Percentiles rank a stretch among this genome's conserved stretches.
Conservation (phyloP, 495 filamentous ascomycete species). For the Trichoderma virens region DNA sequence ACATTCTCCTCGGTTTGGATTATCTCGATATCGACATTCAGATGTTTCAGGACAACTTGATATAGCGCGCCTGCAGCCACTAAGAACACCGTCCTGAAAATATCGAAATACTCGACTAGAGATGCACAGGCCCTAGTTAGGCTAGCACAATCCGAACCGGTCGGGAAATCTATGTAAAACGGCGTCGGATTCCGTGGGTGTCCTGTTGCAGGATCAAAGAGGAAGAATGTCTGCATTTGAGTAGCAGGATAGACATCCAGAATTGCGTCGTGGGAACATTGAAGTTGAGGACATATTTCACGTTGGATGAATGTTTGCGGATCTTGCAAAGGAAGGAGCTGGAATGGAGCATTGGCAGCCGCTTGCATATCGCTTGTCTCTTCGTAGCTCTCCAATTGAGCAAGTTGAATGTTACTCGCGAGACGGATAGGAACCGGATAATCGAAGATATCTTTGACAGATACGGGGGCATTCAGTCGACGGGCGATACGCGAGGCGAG, state of each 20-base stretch:
- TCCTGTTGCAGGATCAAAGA: constrained; percentile 12
- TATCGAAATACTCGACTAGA: constrained; percentile 12
- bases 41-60: constrained; percentile 14
- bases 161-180: constrained; percentile 12
- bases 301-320: constrained; percentile 6
- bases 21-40: constrained; percentile 14
- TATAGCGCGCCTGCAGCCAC: constrained; percentile 12
- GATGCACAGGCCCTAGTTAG: constrained; percentile 11
- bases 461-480: constrained; percentile 10
- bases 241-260: constrained; percentile 14
- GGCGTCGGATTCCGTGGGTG: constrained; percentile 5
- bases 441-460: constrained; percentile 14
- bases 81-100: constrained; percentile 14
- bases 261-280: constrained; percentile 1
- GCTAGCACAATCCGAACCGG: background rate
- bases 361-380: background rate
- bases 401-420: constrained; percentile 4
- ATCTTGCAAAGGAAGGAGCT: background rate
- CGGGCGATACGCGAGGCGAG: constrained; percentile 10
- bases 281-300: constrained; percentile 10
- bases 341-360: background rate
- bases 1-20: constrained; percentile 10
- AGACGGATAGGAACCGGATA: constrained; percentile 10
- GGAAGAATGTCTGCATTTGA: constrained; percentile 11
- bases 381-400: background rate